A percentile compares a stretch with the other conserved stretches of the same genome.
These are phyloP conservation scores for Trichoderma arundinaceum DNA, from an alignment of 2,329 filamentous ascomycete species.

Conservation along the genomic window DNA sequence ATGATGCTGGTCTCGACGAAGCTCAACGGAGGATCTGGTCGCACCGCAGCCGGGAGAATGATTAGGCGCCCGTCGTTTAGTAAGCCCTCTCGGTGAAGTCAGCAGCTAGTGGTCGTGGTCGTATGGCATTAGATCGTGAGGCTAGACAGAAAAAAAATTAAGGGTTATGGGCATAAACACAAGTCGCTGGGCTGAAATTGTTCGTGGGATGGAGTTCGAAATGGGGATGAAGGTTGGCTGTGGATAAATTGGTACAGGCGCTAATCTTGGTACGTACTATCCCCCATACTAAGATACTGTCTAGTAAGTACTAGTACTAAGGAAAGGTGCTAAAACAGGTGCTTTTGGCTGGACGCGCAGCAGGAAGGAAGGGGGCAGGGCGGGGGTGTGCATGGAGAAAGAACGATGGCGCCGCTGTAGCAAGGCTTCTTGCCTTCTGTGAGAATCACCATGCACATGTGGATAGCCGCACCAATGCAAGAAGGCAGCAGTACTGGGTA, in stretches of 20 bases:
- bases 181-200: slow-evolving; percentile 19
- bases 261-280: too few relatives aligned
- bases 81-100: neutral
- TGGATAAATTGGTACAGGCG: slow-evolving; percentile 2
- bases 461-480: too few relatives aligned
- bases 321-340: too few relatives aligned
- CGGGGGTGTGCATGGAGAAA: neutral
- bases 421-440: too few relatives aligned
- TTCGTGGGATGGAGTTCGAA: slow-evolving; percentile 19
- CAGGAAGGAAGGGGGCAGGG: too few relatives aligned
- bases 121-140: neutral
- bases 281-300: neutral
- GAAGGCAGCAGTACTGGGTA: neutral
- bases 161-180: too few relatives aligned
- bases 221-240: slow-evolving; percentile 10
- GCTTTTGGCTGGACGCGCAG: too few relatives aligned
- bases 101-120: neutral
- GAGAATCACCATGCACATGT: too few relatives aligned
- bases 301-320: neutral
- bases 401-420: too few relatives aligned
- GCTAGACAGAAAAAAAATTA: neutral
- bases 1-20: neutral
- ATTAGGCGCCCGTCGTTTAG: neutral
- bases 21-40: neutral
- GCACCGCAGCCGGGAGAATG: slow-evolving; percentile 7